Base-by-base conservation (phyloP, 2,329 filamentous ascomycete genomes). In the Aspergillus piperis region DNA sequence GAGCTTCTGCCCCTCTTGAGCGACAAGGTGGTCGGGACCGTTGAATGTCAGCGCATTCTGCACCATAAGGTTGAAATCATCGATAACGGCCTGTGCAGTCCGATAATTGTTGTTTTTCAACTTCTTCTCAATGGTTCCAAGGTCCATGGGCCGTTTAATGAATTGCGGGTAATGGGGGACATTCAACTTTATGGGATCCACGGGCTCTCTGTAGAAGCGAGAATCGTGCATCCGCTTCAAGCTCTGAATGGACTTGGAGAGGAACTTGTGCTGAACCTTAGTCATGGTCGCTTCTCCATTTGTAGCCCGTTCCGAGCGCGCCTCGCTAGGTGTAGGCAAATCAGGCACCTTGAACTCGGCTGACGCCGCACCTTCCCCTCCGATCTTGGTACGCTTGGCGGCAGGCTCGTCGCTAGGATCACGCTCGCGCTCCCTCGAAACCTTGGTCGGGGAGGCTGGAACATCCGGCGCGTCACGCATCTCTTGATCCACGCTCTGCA, bases 171-270 rank as follows among this genome's bases (percentile, higher is more conserved):
- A 90, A 2, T 86, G 87, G 57, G 91, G 92, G 42, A 98, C 86
- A 27, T 80, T 82, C 42, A 96, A 84, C 76, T 90, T 91, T 23
- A 94, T 80, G 41, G 84, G 85, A 72, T 91, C 84, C 7, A 98
- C 95, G 0, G 95, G 89, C 44, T 88, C 84, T 64, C 86, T 84
- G 79, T 96, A 98, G 57, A 89, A 85, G 6, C 79, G 78, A 2
- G 94, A 91, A 61, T 88, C 86, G 73, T 94, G 92, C 50, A 91
- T 93, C 77, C 96, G 95, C 80, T 96, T 96, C 59, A 94, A 66
- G 62, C 66, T 78, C 59, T 73, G 70, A 25, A 81, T 63, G n/a
- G 66, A 69, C 64, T 77, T 78, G 5, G 68, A 62, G 32, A 80
- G 64, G 54, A 77, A 77, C 60, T 79, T 81, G 54, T 78, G 74